These are phyloP conservation scores for Stemphylium beticola DNA, from an alignment of 2,329 filamentous ascomycete genomes.

Conservation along the genomic window DNA sequence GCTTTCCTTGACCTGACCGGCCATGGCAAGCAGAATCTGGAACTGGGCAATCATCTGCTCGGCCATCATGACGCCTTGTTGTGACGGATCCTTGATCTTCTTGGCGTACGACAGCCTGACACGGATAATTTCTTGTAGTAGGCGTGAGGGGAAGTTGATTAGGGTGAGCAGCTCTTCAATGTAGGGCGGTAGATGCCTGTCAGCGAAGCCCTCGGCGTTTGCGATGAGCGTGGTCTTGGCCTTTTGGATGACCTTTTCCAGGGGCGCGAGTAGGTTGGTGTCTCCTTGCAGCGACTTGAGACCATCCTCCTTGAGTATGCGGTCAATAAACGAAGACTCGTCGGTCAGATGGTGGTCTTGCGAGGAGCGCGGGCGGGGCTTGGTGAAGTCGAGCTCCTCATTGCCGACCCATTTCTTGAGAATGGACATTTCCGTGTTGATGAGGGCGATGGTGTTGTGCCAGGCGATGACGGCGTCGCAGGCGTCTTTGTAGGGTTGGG, in stretches of 20 bases:
- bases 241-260: slow-evolving; percentile 88
- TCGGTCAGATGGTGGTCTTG: slow-evolving; percentile 78
- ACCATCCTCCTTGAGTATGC: slow-evolving; percentile 93
- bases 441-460: slow-evolving; percentile 96
- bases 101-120: slow-evolving; percentile 89
- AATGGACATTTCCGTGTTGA: slow-evolving; percentile 91
- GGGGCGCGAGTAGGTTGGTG: slow-evolving; percentile 79
- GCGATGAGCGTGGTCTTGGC: slow-evolving; percentile 89
- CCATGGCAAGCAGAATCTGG: slow-evolving; percentile 87
- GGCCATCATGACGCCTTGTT: slow-evolving; percentile 90
- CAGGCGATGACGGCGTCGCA: slow-evolving; percentile 91
- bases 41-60: slow-evolving; percentile 99
- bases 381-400: slow-evolving; percentile 87
- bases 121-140: slow-evolving; percentile 96
- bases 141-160: slow-evolving; percentile 94
- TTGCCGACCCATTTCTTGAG: slow-evolving; percentile 97
- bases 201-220: slow-evolving; percentile 83
- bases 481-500: slow-evolving; percentile 77
- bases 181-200: slow-evolving; percentile 90
- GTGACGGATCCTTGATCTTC: slow-evolving; percentile 93
- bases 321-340: slow-evolving; percentile 91
- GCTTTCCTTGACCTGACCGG: slow-evolving; percentile 89
- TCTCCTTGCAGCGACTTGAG: slow-evolving; percentile 89
- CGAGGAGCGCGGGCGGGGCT: slow-evolving; percentile 71
- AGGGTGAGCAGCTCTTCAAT: slow-evolving; percentile 95